These are phyloP conservation scores for Lablab purpureus DNA, from an alignment of 306 rosid genomes.

Conservation along the genomic window DNA sequence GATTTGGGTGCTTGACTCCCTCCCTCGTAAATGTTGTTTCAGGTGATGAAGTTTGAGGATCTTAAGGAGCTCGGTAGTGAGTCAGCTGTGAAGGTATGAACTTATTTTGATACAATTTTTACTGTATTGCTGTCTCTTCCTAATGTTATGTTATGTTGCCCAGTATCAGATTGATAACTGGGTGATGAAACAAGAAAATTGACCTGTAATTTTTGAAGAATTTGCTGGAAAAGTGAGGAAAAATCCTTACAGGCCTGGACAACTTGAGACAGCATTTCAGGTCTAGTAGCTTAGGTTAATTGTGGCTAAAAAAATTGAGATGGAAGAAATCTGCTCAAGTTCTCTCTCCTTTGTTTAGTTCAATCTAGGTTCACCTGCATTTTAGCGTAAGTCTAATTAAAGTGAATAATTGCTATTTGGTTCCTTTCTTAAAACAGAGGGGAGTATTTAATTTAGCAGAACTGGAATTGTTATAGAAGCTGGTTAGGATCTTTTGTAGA, in stretches of 20 bases:
- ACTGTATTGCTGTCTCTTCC: constrained; percentile 15
- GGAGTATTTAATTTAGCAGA: background rate
- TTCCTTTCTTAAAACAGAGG: background rate
- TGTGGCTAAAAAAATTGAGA: constrained; percentile 10
- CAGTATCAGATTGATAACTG: constrained; percentile 10
- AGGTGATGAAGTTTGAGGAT: constrained; percentile 98
- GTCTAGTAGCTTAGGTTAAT: background rate
- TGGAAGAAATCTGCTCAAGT: constrained; percentile 24
- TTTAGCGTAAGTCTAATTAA: background rate
- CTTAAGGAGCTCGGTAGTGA: constrained; percentile 93
- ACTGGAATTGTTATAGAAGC: background rate
- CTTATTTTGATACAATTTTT: constrained; percentile 22
- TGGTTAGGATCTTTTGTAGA: background rate
- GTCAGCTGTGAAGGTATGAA: constrained; percentile 86
- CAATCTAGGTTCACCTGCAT: background rate
- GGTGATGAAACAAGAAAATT: background rate
- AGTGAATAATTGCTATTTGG: background rate
- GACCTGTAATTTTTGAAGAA: background rate
- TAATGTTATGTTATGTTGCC: background rate
- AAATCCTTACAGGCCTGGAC: background rate
- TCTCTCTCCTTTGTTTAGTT: background rate
- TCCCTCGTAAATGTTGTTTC: constrained; percentile 43
- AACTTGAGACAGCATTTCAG: constrained; percentile 4
- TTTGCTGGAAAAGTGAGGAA: constrained; percentile 15
- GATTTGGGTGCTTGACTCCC: constrained; percentile 28